A percentile compares a stretch with the other conserved stretches of the same genome.
Evolutionary conservation across 192 early-diverging fungal species (phyloP).

Genomic region (Coemansia sp.): DNA sequence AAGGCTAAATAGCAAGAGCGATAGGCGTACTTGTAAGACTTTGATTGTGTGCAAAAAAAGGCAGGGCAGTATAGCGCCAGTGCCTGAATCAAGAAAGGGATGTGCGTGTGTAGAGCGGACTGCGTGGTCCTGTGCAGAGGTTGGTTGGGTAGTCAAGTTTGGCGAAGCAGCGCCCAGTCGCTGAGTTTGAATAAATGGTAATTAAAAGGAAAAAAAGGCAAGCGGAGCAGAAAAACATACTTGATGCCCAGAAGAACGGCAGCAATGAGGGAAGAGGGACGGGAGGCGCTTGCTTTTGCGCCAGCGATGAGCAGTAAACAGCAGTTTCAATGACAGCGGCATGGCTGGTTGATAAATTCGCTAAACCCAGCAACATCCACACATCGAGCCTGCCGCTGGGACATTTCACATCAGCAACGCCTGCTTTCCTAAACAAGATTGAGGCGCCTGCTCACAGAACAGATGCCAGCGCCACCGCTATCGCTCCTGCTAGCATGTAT

Average conservation of each 20-base stretch:
- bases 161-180: neutral
- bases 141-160: neutral
- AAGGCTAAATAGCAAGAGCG: neutral
- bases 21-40: neutral
- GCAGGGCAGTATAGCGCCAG: neutral
- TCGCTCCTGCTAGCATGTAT: slow-evolving; percentile 16
- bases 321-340: neutral
- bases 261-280: neutral
- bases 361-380: neutral
- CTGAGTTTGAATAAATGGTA: slow-evolving; percentile 8
- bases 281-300: neutral
- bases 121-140: neutral
- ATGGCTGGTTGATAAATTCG: slow-evolving; percentile 18
- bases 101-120: neutral
- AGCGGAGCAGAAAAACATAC: neutral
- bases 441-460: slow-evolving; percentile 25
- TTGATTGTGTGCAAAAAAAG: slow-evolving; percentile 9
- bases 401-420: neutral
- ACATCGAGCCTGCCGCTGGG: slow-evolving; percentile 1
- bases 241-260: neutral
- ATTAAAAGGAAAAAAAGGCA: neutral
- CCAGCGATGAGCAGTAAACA: neutral
- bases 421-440: slow-evolving; percentile 6
- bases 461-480: slow-evolving; percentile 23
- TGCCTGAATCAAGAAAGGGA: neutral